Percentiles rank a stretch among this genome's conserved stretches.
Evolutionary conservation across 441 rosid genomes (phyloP).

Genomic region (Arabidopsis hybrid): DNA sequence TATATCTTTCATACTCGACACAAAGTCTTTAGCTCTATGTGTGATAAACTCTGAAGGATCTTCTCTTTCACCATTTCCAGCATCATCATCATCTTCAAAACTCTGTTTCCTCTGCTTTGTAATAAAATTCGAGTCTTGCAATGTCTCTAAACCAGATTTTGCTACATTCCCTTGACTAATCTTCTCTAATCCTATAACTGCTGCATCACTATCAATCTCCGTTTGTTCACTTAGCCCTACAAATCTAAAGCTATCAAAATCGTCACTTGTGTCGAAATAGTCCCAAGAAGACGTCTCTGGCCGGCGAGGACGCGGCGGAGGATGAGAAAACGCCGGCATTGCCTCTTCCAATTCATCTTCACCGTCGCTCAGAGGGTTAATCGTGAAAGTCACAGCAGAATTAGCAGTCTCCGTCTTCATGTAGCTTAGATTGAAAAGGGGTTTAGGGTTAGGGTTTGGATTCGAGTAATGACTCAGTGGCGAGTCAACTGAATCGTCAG

Average conservation of each 20-base stretch:
- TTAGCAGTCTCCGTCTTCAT: slow-evolving; percentile 52
- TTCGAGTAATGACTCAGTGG: slow-evolving; percentile 54
- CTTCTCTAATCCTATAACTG: slow-evolving; percentile 54
- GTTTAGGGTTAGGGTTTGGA: slow-evolving; percentile 42
- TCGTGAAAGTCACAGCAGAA: slow-evolving; percentile 61
- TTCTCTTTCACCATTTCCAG: slow-evolving; percentile 69
- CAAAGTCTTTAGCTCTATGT: slow-evolving; percentile 96
- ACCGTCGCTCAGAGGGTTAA: slow-evolving; percentile 51
- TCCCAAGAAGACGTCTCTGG: slow-evolving; percentile 78
- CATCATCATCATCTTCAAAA: slow-evolving; percentile 38
- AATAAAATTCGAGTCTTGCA: slow-evolving; percentile 28
- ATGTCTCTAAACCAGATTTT: slow-evolving; percentile 18
- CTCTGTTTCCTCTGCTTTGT: slow-evolving; percentile 43
- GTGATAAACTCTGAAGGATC: slow-evolving; percentile 94
- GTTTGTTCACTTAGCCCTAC: slow-evolving; percentile 36
- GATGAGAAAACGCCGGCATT: slow-evolving; percentile 60
- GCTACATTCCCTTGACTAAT: slow-evolving; percentile 39
- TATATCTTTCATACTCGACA: slow-evolving; percentile 90
- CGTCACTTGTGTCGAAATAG: slow-evolving; percentile 72
- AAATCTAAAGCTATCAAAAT: slow-evolving; percentile 70
- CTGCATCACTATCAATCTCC: slow-evolving; percentile 50
- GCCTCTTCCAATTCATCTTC: slow-evolving; percentile 37
- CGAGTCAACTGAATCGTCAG: slow-evolving; percentile 57
- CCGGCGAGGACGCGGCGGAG: slow-evolving; percentile 65
- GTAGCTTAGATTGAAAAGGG: slow-evolving; percentile 55